phyloP scores from a whole-genome alignment of 768 basidiomycete genomes.

The Amanita jacksonii region DNA sequence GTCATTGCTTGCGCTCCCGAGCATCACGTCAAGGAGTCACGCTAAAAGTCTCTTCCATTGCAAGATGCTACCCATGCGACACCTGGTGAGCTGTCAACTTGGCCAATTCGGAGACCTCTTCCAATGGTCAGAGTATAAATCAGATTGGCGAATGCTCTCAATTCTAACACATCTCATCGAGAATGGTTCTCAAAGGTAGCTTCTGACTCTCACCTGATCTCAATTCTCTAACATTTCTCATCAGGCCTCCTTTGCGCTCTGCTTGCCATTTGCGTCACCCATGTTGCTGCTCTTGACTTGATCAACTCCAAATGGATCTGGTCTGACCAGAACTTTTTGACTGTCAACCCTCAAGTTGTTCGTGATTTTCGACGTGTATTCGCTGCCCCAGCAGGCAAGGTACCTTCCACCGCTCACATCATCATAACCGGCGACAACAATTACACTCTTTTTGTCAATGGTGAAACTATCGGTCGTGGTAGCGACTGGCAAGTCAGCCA shows the following conservation, averaged over 20 bases:
- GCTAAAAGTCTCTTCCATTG: too few species aligned
- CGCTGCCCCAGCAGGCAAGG: slow-evolving; percentile 15
- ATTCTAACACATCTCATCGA: neutral
- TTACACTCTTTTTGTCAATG: slow-evolving; percentile 25
- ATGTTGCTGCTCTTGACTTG: neutral
- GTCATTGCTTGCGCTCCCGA: too few species aligned
- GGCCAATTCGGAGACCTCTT: too few species aligned
- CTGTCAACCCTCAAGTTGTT: slow-evolving; percentile 14
- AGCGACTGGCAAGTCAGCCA: slow-evolving; percentile 14
- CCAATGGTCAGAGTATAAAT: too few species aligned
- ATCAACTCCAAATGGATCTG: slow-evolving; percentile 20
- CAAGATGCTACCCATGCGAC: too few species aligned
- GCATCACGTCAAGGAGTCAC: too few species aligned
- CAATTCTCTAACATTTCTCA: neutral
- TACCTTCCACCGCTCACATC: slow-evolving; percentile 20
- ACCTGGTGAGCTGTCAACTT: too few species aligned
- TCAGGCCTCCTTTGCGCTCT: neutral
- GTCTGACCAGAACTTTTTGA: slow-evolving; percentile 14
- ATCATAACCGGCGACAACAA: slow-evolving; percentile 22
- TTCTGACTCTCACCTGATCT: too few species aligned
- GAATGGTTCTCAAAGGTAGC: slow-evolving; percentile 5
- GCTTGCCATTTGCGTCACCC: neutral
- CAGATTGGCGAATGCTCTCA: neutral
- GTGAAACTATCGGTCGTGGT: slow-evolving; percentile 16
- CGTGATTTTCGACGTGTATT: slow-evolving; percentile 21